A percentile compares a stretch with the other conserved stretches of the same genome.
These are phyloP conservation scores for Lasiosphaeria miniovina DNA, from an alignment of 495 filamentous ascomycete genomes.

Conservation along the genomic window DNA sequence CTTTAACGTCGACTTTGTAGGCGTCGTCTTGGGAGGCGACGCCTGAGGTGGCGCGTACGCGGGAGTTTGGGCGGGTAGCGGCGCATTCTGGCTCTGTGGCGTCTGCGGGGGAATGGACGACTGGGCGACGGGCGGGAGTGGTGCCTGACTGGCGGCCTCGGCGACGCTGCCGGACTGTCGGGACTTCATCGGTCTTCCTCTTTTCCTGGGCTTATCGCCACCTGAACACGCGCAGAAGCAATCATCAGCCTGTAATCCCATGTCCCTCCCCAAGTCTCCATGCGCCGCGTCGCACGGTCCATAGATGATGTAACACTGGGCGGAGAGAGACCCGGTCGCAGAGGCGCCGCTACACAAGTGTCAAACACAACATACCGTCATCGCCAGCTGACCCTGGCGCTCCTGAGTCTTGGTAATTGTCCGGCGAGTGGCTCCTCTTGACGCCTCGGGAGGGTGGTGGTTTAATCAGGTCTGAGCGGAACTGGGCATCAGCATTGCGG, in stretches of 20 bases:
- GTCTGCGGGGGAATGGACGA: slow-evolving; percentile 63
- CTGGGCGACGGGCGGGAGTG: slow-evolving; percentile 46
- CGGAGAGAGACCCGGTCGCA: slow-evolving; percentile 14
- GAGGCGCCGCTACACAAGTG: slow-evolving; percentile 35
- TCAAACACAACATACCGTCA: slow-evolving; percentile 69
- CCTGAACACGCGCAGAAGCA: slow-evolving; percentile 33
- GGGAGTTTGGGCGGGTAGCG: slow-evolving; percentile 59
- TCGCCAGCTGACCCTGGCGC: slow-evolving; percentile 63
- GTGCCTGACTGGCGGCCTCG: slow-evolving; percentile 51
- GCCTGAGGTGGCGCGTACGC: slow-evolving; percentile 59
- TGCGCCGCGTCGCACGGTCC: slow-evolving; percentile 37
- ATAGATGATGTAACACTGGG: slow-evolving; percentile 29
- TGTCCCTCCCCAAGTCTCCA: slow-evolving; percentile 6
- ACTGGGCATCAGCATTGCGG: slow-evolving; percentile 23
- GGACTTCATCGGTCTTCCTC: slow-evolving; percentile 79
- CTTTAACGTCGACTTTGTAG: slow-evolving; percentile 89
- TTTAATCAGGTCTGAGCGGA: slow-evolving; percentile 37
- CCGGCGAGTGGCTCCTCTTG: slow-evolving; percentile 93
- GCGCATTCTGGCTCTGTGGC: slow-evolving; percentile 68
- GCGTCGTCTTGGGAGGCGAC: slow-evolving; percentile 79
- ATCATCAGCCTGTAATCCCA: slow-evolving; percentile 35
- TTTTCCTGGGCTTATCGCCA: slow-evolving; percentile 72
- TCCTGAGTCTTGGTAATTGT: slow-evolving; percentile 62
- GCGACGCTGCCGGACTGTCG: slow-evolving; percentile 43
- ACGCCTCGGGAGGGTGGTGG: slow-evolving; percentile 60